These are phyloP conservation scores for Calonectria naviculata DNA, from an alignment of 2,329 filamentous ascomycete genomes.

Conservation along the genomic window DNA sequence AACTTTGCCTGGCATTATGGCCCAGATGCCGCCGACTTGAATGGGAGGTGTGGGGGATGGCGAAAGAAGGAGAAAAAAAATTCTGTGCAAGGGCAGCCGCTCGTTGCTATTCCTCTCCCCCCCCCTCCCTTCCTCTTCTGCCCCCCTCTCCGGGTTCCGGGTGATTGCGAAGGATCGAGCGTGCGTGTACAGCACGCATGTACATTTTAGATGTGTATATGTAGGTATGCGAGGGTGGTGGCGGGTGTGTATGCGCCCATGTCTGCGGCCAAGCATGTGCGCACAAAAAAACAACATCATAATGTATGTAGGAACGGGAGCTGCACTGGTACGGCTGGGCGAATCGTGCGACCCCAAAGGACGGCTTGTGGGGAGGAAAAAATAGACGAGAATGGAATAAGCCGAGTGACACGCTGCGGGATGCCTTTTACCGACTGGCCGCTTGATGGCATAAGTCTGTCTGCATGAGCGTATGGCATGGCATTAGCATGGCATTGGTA, in stretches of 20 bases:
- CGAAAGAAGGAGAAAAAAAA: background rate
- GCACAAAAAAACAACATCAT: background rate
- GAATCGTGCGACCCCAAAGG: background rate
- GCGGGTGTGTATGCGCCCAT: background rate
- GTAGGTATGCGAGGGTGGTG: background rate
- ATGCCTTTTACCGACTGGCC: background rate
- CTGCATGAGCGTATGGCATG: background rate
- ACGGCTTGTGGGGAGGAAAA: background rate
- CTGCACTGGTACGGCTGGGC: background rate
- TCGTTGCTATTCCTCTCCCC: background rate
- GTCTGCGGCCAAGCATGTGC: background rate
- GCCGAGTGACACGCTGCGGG: conserved; percentile 1
- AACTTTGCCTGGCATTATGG: background rate
- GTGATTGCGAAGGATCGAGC: background rate
- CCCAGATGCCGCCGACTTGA: background rate
- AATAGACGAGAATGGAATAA: background rate
- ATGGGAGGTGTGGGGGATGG: background rate
- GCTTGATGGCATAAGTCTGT: background rate
- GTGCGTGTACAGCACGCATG: conserved; percentile 3
- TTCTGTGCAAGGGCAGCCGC: conserved; percentile 11
- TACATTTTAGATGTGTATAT: background rate
- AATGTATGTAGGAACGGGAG: conserved; percentile 4
- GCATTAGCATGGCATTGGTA: background rate
- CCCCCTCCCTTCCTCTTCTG: background rate
- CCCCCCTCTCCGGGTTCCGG: background rate